phyloP scores from a whole-genome alignment of 352 stramenopile genomes.

The Pythium grandisporangium region DNA sequence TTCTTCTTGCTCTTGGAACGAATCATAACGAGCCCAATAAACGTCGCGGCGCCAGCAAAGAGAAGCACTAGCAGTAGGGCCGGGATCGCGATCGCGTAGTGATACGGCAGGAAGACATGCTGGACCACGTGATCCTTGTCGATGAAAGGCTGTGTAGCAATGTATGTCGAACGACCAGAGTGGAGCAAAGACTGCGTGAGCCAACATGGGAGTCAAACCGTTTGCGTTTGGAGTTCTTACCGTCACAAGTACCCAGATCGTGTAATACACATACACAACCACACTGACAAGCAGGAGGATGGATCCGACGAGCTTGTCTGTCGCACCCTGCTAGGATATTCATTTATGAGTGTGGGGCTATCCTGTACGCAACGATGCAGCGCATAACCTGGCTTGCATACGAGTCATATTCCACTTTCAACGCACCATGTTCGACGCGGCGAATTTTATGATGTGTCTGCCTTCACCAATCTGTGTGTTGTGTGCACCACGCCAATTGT shows the following conservation, averaged over 20 bases:
- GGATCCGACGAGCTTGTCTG: conserved; percentile 71
- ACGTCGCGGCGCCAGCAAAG: conserved; percentile 74
- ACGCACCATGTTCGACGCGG: no score
- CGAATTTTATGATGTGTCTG: no score
- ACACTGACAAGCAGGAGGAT: conserved; percentile 74
- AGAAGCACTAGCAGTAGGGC: conserved; percentile 79
- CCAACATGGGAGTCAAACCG: not conserved
- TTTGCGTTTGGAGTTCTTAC: conserved; percentile 19
- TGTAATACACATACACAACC: conserved; percentile 89
- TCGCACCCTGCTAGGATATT: conserved; percentile 42
- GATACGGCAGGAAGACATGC: conserved; percentile 80
- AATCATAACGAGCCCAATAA: conserved; percentile 88
- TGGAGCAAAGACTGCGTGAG: no score
- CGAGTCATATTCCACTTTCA: no score
- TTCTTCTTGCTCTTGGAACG: conserved; percentile 79
- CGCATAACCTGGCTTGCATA: no score
- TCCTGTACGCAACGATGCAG: no score
- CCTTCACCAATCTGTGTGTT: no score
- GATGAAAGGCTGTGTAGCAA: conserved; percentile 83
- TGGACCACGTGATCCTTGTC: conserved; percentile 71
- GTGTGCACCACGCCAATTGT: no score
- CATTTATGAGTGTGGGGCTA: no score
- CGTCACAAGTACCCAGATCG: conserved; percentile 85
- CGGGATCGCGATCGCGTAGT: conserved; percentile 86
- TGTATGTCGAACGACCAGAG: no score